phyloP scores from a whole-genome alignment of 306 rosid species.

The Coriaria nepalensis region DNA sequence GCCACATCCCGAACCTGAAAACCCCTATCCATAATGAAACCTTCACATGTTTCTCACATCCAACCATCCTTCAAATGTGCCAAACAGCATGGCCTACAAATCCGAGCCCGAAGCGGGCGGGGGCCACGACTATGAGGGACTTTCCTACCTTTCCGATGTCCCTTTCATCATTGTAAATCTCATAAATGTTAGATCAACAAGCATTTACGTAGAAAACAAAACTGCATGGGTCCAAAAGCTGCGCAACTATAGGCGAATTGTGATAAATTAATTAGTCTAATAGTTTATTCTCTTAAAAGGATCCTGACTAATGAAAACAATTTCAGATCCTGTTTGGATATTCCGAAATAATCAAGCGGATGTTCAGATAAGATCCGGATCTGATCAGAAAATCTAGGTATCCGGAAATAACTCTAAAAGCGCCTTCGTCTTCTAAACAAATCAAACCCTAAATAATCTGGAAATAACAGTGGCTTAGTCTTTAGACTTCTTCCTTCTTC shows the following conservation, averaged over 20 bases:
- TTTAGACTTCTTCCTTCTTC: no score
- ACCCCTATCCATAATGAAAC: no score
- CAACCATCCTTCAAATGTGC: no score
- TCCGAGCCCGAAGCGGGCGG: conserved; percentile 6
- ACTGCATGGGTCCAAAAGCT: conserved; percentile 55
- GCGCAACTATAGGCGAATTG: conserved; percentile 52
- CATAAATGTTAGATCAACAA: conserved; percentile 19
- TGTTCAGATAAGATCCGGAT: no score
- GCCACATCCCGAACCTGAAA: no score
- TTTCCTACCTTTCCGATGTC: conserved; percentile 2
- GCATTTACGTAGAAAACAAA: conserved; percentile 18
- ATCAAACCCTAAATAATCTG: no score
- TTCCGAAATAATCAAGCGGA: no score
- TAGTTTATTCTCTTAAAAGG: conserved; percentile 26
- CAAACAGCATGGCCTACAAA: no score
- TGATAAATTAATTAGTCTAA: conserved; percentile 41
- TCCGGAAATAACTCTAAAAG: no score
- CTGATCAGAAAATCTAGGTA: no score
- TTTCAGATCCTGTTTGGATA: conserved; percentile 39
- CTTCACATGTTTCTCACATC: conserved; percentile 3
- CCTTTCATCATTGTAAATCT: conserved; percentile 28
- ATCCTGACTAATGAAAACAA: conserved; percentile 55
- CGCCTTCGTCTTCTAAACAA: no score
- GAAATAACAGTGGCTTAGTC: no score
- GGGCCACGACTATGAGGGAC: conserved; percentile 12